These are phyloP conservation scores for Xylaria sp. DNA, from an alignment of 2,329 filamentous ascomycete genomes.

Conservation along the genomic window DNA sequence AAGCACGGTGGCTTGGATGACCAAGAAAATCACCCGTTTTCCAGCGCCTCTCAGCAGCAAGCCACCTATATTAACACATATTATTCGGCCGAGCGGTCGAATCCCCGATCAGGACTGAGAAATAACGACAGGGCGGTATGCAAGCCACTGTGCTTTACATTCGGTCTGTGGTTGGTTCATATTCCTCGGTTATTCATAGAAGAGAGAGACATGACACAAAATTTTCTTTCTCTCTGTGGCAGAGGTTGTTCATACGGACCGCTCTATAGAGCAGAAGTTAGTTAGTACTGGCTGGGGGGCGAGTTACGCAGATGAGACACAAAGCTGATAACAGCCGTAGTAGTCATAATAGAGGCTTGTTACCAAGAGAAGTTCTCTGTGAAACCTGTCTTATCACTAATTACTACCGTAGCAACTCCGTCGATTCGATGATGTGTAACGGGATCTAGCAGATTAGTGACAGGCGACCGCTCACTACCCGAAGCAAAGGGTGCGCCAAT, in stretches of 20 bases:
- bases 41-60: constrained; percentile 28
- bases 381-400: constrained; percentile 19
- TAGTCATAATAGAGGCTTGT: constrained; percentile 3
- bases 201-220: constrained; percentile 12
- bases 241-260: not conserved
- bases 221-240: not conserved
- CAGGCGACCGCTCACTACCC: constrained; percentile 27
- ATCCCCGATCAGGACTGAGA: constrained; percentile 13
- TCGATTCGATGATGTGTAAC: constrained; percentile 28
- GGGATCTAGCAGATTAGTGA: constrained; percentile 35
- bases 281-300: not conserved
- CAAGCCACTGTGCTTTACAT: constrained; percentile 33
- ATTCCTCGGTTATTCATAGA: constrained; percentile 7
- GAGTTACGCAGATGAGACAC: not conserved
- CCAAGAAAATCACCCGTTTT: constrained; percentile 12
- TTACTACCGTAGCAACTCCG: constrained; percentile 9
- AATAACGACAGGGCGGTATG: constrained; percentile 27
- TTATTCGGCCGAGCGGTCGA: constrained; percentile 21
- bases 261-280: not conserved
- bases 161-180: constrained; percentile 14
- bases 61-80: constrained; percentile 20
- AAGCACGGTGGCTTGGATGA: constrained; percentile 27
- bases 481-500: constrained; percentile 20
- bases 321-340: not conserved
- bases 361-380: constrained; percentile 16